These are phyloP conservation scores for Ogataea sp. DNA, from an alignment of 805 yeast species.

Conservation along the genomic window DNA sequence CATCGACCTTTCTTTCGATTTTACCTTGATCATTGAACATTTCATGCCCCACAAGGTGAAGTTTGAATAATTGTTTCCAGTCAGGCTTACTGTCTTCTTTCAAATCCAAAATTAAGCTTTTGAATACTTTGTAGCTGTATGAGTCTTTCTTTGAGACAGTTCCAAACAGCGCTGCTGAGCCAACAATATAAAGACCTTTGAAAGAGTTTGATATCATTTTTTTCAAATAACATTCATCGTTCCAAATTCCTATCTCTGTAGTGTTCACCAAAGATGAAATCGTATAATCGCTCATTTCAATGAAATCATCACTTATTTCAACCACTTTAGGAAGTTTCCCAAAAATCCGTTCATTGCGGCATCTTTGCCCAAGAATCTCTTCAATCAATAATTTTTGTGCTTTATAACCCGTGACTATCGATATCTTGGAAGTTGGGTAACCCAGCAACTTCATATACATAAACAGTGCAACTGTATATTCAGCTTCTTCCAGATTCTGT, in stretches of 20 bases:
- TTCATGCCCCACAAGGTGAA: conserved; percentile 13
- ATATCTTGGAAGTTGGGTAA: conserved; percentile 29
- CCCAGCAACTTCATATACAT: conserved; percentile 38
- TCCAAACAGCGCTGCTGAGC: conserved; percentile 3
- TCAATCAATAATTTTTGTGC: conserved; percentile 34
- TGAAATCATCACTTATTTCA: conserved; percentile 9
- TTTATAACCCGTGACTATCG: conserved; percentile 31
- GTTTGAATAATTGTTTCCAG: conserved; percentile 2
- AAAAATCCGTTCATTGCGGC: conserved; percentile 12
- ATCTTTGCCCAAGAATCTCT: conserved; percentile 29
- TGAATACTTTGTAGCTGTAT: background rate
- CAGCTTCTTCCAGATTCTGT: conserved; percentile 42
- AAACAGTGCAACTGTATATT: conserved; percentile 34
- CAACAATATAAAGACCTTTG: conserved; percentile 1
- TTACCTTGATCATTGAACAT: conserved; percentile 2
- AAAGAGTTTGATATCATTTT: background rate
- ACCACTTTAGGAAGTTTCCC: conserved; percentile 16
- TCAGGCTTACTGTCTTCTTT: background rate
- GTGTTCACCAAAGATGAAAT: conserved; percentile 26
- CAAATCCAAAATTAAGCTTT: background rate
- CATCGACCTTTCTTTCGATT: background rate
- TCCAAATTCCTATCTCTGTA: conserved; percentile 19
- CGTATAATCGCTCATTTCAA: conserved; percentile 23
- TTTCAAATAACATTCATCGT: conserved; percentile 9
- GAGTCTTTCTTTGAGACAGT: background rate